Evolutionary conservation across 257 asterid species (phyloP).

Genomic region (Gentiana dahurica): DNA sequence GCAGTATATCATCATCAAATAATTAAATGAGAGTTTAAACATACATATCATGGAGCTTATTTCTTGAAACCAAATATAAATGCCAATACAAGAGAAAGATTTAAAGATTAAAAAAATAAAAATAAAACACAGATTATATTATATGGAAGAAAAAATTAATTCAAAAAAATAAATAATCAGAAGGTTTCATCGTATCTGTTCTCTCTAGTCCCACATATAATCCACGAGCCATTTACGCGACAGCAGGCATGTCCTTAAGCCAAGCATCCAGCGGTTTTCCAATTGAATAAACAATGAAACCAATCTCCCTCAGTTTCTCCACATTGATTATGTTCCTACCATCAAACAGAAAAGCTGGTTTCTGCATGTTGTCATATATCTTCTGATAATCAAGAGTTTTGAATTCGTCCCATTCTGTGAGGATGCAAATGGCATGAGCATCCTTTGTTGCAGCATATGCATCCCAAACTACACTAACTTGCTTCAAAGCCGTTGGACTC

Average conservation of each 20-base stretch:
- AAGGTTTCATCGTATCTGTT: too few relatives aligned
- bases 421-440: constrained; percentile 61
- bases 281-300: constrained; percentile 61
- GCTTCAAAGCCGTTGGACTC: constrained; percentile 62
- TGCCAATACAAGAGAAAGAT: too few relatives aligned
- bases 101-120: too few relatives aligned
- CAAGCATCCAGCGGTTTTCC: constrained; percentile 78
- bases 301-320: constrained; percentile 61
- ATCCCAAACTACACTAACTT: constrained; percentile 50
- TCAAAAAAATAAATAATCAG: too few relatives aligned
- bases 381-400: constrained; percentile 55
- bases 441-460: constrained; percentile 59
- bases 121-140: too few relatives aligned
- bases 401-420: constrained; percentile 84
- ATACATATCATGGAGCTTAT: too few relatives aligned
- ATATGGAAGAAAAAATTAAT: too few relatives aligned
- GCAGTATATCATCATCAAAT: too few relatives aligned
- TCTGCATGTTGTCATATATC: constrained; percentile 70
- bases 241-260: constrained; percentile 80
- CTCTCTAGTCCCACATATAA: too few relatives aligned
- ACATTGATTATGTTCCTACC: constrained; percentile 54
- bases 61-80: too few relatives aligned
- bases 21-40: too few relatives aligned
- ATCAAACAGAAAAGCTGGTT: constrained; percentile 61
- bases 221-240: constrained; percentile 24